Evolutionary conservation across 2,329 filamentous ascomycete genomes (phyloP).

Genomic region (Colletotrichum chrysophilum): DNA sequence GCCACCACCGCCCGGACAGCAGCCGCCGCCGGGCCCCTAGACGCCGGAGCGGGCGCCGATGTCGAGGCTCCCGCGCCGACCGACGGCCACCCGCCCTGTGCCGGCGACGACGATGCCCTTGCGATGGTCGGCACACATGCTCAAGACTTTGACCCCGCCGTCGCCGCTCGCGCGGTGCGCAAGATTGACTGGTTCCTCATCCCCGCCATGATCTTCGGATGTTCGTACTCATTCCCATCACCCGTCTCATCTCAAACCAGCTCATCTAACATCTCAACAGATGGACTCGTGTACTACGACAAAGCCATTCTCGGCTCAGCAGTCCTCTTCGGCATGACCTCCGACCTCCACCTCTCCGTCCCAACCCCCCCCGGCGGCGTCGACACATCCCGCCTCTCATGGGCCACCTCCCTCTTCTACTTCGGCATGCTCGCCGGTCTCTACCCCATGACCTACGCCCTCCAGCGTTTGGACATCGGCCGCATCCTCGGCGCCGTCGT

Average conservation of each 20-base stretch:
- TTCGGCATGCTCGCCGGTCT: slow-evolving; percentile 79
- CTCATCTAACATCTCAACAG: slow-evolving; percentile 23
- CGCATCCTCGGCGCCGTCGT: slow-evolving; percentile 68
- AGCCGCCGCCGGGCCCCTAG: neutral
- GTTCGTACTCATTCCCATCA: slow-evolving; percentile 22
- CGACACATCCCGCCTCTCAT: slow-evolving; percentile 72
- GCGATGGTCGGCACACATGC: slow-evolving; percentile 63
- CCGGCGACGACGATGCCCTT: slow-evolving; percentile 53
- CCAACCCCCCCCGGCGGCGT: slow-evolving; percentile 53
- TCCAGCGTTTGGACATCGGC: slow-evolving; percentile 72
- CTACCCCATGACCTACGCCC: slow-evolving; percentile 74
- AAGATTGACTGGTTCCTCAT: slow-evolving; percentile 74
- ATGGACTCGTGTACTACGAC: slow-evolving; percentile 49
- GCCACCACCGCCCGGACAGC: neutral
- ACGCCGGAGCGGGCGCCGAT: neutral
- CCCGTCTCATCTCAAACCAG: too few species aligned
- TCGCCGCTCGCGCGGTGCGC: slow-evolving; percentile 61
- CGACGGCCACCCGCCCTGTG: neutral
- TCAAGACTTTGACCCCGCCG: slow-evolving; percentile 56
- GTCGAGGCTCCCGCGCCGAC: neutral
- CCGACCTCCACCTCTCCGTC: slow-evolving; percentile 64
- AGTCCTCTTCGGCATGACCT: slow-evolving; percentile 77
- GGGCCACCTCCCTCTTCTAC: slow-evolving; percentile 82
- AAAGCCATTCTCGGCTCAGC: slow-evolving; percentile 77
- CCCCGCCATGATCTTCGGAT: slow-evolving; percentile 67